Percentiles rank a stretch among this genome's conserved stretches.
Evolutionary conservation across 345 rosid species (phyloP).

Genomic region (Hevea brasiliensis): DNA sequence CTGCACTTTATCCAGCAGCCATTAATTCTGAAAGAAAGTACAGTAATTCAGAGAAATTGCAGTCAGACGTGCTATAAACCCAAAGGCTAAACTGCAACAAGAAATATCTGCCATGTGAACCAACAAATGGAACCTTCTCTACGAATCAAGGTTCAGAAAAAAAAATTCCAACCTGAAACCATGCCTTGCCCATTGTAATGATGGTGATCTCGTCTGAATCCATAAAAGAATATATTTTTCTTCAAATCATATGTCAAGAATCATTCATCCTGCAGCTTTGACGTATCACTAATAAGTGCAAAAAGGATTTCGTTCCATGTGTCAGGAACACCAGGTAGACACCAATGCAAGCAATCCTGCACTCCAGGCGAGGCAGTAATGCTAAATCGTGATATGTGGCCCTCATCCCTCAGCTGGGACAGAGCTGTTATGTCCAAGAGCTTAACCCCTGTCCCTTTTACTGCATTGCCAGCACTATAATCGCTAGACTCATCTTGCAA

Average conservation of each 20-base stretch:
- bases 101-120: no score
- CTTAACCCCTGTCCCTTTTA: constrained; percentile 63
- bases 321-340: constrained; percentile 54
- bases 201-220: not conserved
- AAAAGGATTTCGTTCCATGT: constrained; percentile 53
- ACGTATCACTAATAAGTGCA: constrained; percentile 26
- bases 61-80: no score
- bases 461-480: constrained; percentile 54
- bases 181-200: not conserved
- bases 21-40: no score
- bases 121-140: no score
- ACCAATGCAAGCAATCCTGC: constrained; percentile 64
- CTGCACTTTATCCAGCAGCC: no score
- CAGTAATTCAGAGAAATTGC: no score
- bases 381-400: constrained; percentile 68
- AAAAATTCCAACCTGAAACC: not conserved
- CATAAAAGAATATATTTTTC: not conserved
- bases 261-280: constrained; percentile 2
- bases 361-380: constrained; percentile 49
- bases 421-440: constrained; percentile 67
- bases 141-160: no score
- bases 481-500: constrained; percentile 68
- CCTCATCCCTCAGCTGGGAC: constrained; percentile 76
- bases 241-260: not conserved
- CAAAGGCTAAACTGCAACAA: no score